Conservation (phyloP, 2,329 filamentous ascomycete species). For the Chaetoscypha palmicola region DNA sequence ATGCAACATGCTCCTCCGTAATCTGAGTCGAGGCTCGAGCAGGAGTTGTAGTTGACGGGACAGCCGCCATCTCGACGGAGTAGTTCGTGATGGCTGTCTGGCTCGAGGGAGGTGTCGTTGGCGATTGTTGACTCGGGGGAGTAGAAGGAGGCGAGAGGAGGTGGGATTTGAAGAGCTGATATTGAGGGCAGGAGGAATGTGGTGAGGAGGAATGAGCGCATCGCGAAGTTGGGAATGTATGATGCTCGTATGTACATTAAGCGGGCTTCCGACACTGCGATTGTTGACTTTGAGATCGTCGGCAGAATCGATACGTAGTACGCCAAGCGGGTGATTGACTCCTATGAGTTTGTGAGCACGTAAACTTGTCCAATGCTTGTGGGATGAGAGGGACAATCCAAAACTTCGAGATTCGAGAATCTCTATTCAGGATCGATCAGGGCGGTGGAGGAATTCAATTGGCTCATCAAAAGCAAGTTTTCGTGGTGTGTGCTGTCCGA, state of each 20-base stretch:
- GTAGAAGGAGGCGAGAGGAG: slow-evolving; percentile 23
- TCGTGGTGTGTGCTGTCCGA: no score
- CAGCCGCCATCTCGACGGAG: slow-evolving; percentile 28
- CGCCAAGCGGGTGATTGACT: no score
- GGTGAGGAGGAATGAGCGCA: slow-evolving; percentile 13
- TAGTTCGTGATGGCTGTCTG: slow-evolving; percentile 14
- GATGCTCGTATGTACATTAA: not conserved
- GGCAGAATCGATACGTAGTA: no score
- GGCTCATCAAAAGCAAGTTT: slow-evolving; percentile 4
- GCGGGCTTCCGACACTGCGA: not conserved
- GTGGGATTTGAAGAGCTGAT: slow-evolving; percentile 24
- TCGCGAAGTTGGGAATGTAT: slow-evolving; percentile 14
- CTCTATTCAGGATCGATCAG: no score
- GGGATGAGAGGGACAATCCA: not conserved
- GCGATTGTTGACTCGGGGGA: slow-evolving; percentile 14
- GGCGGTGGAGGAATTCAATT: not conserved
- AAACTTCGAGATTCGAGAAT: not conserved
- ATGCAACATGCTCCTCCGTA: slow-evolving; percentile 30
- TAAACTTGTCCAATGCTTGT: not conserved
- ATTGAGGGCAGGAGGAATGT: slow-evolving; percentile 17
- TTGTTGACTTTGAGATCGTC: slow-evolving; percentile 15
- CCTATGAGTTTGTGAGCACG: slow-evolving; percentile 6
- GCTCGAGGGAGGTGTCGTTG: slow-evolving; percentile 19
- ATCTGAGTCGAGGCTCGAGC: slow-evolving; percentile 24
- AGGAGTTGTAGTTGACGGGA: slow-evolving; percentile 28